Evolutionary conservation across 495 filamentous ascomycete genomes (phyloP), one percentile per base, ranked within the genome.

Genomic region (Extremus antarcticus): DNA sequence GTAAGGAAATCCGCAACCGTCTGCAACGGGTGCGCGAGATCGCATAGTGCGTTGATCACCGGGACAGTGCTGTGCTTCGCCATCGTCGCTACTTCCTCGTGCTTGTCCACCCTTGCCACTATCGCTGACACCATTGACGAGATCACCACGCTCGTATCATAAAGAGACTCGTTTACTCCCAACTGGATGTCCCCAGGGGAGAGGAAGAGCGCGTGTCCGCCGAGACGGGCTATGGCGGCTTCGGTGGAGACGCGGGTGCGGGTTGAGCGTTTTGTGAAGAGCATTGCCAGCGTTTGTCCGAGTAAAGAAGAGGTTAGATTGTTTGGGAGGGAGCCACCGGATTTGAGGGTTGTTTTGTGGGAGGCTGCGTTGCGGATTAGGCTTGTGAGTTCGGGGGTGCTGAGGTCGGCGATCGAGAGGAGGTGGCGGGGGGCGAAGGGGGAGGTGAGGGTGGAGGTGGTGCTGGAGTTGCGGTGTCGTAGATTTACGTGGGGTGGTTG

Each of bases 131-230:
- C 83, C 92, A 98, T 98, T 53, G 84, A 89, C 9, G 88, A 94
- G 52, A 96, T 83, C 24, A 98, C 87, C 17, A 85, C 77, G 0
- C 88, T 80, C 3, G 91, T 94, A 66, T 98, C 92, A 64, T 85
- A 81, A 20, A 96, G 73, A 9, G 88, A 88, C 70, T 98, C 92
- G 63, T 98, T 98, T 55, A 95, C 92, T 24, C 91, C 91, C 25
- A 97, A 73, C 66, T 98, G 92, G 53, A 98, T 98, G 67, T 98
- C 92, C 43, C 90, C 84, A 65, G 87, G 89, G 49, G 88, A 87
- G 43, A 98, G 71, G 68, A 97, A 98, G 88, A 98, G 92, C 17
- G 92, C 86, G 67, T 95, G 87, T 1, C 92, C 92, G 41, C 88
- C 86, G 74, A 98, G 78, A 41, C 82, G 70, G 17, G 83, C 79